A percentile compares a stretch with the other conserved stretches of the same genome.
Conservation (phyloP, 805 yeast species). For the Candida chilensis region DNA sequence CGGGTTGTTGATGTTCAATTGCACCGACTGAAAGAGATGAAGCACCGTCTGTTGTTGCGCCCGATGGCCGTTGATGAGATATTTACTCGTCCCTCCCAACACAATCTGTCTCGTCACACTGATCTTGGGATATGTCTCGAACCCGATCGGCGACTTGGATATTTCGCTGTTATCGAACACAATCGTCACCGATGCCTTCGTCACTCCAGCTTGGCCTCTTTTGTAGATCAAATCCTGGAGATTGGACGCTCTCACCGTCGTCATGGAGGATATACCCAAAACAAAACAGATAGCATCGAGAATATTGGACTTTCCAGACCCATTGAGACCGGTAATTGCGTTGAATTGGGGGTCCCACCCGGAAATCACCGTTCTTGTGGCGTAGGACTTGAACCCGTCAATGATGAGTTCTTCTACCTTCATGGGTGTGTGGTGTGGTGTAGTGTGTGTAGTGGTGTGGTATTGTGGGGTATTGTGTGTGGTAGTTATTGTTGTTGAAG, state of each 20-base stretch:
- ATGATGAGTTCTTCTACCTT: slow-evolving; percentile 92
- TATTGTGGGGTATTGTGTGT: not conserved
- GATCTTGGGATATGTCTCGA: slow-evolving; percentile 66
- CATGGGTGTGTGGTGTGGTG: slow-evolving; percentile 31
- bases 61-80: slow-evolving; percentile 88
- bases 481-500: too few relatives aligned
- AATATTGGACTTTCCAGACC: slow-evolving; percentile 95
- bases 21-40: slow-evolving; percentile 88
- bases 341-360: slow-evolving; percentile 96
- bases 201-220: slow-evolving; percentile 97
- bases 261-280: slow-evolving; percentile 90
- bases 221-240: slow-evolving; percentile 92
- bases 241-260: slow-evolving; percentile 90
- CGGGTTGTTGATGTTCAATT: slow-evolving; percentile 92
- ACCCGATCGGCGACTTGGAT: slow-evolving; percentile 77
- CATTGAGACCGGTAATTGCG: slow-evolving; percentile 96
- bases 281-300: slow-evolving; percentile 97
- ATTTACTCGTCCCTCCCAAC: slow-evolving; percentile 87
- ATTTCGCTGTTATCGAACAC: slow-evolving; percentile 85
- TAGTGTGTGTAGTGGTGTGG: not conserved
- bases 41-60: slow-evolving; percentile 92
- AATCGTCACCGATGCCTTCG: slow-evolving; percentile 93
- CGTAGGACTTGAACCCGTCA: slow-evolving; percentile 97
- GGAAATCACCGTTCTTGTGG: slow-evolving; percentile 90
- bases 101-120: slow-evolving; percentile 89